Conservation (phyloP, 176 grass and related monocot species). For the Elaeis guineensis region DNA sequence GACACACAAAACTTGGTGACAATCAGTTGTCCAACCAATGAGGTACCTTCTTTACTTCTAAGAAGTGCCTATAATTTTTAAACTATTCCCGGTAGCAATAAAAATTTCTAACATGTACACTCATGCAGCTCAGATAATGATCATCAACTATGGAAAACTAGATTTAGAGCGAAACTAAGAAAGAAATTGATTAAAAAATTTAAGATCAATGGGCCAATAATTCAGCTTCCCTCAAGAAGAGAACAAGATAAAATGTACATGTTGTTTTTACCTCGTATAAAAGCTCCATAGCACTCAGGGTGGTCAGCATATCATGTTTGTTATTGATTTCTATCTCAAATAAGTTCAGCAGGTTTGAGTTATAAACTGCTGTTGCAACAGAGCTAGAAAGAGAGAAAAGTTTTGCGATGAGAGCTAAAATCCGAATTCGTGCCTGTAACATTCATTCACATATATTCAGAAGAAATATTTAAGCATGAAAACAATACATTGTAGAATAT, state of each 20-base stretch:
- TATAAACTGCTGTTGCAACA: conserved; percentile 47
- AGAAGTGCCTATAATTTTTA: too few species aligned
- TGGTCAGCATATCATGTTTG: conserved; percentile 61
- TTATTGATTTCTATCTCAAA: conserved; percentile 87
- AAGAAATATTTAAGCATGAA: too few species aligned
- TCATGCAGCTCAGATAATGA: too few species aligned
- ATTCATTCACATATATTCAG: conserved; percentile 6
- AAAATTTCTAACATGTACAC: too few species aligned
- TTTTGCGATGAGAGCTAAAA: conserved; percentile 81
- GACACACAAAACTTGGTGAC: too few species aligned
- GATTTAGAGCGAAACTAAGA: too few species aligned
- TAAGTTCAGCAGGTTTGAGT: conserved; percentile 69
- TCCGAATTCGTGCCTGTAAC: conserved; percentile 55
- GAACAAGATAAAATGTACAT: not conserved
- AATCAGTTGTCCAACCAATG: too few species aligned
- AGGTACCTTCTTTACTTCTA: too few species aligned
- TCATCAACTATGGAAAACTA: too few species aligned
- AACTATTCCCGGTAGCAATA: too few species aligned
- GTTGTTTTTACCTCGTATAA: conserved; percentile 62
- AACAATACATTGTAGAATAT: not conserved
- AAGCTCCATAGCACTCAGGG: conserved; percentile 75
- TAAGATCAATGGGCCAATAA: not conserved
- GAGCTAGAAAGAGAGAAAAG: conserved; percentile 61
- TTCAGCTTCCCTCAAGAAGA: not conserved
- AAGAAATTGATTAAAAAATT: too few species aligned